phyloP scores from a whole-genome alignment of 768 basidiomycete genomes.

The Lyophyllum atratum region DNA sequence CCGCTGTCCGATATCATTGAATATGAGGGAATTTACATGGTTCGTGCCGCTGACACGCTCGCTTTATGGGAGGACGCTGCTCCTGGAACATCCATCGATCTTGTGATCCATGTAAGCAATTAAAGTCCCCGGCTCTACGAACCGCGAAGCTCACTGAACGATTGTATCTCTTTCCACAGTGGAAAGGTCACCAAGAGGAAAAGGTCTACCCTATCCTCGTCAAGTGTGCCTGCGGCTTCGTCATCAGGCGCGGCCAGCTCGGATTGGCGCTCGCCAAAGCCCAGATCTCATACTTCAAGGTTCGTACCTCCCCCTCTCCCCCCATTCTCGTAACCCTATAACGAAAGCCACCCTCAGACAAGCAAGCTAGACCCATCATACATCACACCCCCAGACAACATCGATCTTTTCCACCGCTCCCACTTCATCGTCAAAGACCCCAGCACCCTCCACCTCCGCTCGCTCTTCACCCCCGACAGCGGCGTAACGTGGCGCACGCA shows the following conservation, averaged over 20 bases:
- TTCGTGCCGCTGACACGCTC: background rate
- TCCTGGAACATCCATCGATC: background rate
- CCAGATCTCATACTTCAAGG: background rate
- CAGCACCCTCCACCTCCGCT: background rate
- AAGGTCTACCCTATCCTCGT: background rate
- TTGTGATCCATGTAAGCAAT: background rate
- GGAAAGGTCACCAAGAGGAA: background rate
- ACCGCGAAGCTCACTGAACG: background rate
- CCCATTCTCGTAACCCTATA: too few species aligned
- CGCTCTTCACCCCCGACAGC: background rate
- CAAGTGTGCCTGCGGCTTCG: slow-evolving; percentile 4
- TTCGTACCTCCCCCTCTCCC: background rate
- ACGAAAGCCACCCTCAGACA: background rate
- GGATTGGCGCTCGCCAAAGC: slow-evolving; percentile 2
- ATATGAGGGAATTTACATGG: background rate
- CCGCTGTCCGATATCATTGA: background rate
- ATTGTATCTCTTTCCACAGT: background rate
- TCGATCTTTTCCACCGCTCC: slow-evolving; percentile 1
- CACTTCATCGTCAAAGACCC: slow-evolving; percentile 2
- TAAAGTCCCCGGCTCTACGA: too few species aligned
- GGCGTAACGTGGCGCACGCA: background rate
- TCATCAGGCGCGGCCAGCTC: slow-evolving; percentile 1
- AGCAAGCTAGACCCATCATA: background rate
- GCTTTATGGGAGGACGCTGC: background rate
- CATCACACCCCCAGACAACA: background rate